Conservation (phyloP, 306 rosid genomes). For the Oemleria cerasiformis region DNA sequence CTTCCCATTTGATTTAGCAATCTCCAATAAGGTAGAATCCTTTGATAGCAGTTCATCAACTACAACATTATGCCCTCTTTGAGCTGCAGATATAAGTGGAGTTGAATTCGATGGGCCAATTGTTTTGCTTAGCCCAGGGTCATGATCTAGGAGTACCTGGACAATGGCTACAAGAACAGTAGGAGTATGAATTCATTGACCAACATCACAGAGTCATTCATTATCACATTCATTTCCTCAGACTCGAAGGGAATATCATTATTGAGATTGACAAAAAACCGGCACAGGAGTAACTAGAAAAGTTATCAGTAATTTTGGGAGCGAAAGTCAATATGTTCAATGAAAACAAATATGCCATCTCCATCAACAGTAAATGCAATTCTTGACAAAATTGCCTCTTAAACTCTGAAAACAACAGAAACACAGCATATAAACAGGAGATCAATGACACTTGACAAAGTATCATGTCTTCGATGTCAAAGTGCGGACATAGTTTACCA, state of each 20-base stretch:
- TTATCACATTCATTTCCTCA: neutral
- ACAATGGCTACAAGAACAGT: constrained; percentile 66
- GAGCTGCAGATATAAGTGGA: constrained; percentile 89
- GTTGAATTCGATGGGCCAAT: constrained; percentile 80
- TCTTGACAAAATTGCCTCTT: neutral
- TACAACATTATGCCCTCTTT: constrained; percentile 76
- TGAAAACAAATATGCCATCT: neutral
- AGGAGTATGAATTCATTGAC: constrained; percentile 9
- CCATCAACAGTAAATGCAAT: neutral
- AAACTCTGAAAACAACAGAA: no score
- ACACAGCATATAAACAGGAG: neutral
- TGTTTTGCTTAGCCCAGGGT: constrained; percentile 74
- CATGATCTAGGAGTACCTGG: constrained; percentile 73
- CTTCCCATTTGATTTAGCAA: constrained; percentile 76
- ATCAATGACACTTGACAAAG: neutral
- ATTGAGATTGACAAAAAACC: neutral
- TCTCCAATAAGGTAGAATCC: constrained; percentile 75
- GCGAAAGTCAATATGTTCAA: neutral
- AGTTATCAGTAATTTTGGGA: neutral
- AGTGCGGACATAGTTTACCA: neutral
- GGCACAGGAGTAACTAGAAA: neutral
- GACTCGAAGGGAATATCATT: neutral
- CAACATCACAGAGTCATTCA: neutral
- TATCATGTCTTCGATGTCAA: neutral
- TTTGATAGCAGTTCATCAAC: constrained; percentile 81